These are phyloP conservation scores for Porphyra umbilicalis DNA, from an alignment of 31 red algal species.

Conservation along the genomic window DNA sequence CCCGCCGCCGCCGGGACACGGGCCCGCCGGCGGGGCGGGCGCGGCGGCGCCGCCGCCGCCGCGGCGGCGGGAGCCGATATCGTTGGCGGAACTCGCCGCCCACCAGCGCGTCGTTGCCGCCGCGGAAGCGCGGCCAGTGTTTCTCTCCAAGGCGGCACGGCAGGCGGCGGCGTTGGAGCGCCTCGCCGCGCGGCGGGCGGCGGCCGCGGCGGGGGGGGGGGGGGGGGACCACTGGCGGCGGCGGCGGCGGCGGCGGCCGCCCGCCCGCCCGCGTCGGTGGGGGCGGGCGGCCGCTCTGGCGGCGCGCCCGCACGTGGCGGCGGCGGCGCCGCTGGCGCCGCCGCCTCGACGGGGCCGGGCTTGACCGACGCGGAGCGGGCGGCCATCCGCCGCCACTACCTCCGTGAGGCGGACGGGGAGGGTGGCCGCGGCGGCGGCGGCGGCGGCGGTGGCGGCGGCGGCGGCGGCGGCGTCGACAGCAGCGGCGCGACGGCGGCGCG, in stretches of 20 bases:
- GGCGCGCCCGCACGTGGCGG: background rate
- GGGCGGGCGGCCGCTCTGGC: background rate
- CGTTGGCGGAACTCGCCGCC: background rate
- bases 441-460: background rate
- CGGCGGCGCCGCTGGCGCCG: background rate
- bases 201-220: background rate
- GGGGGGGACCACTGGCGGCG: background rate
- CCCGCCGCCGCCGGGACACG: background rate
- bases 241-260: background rate
- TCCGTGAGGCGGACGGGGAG: slow-evolving; percentile 4
- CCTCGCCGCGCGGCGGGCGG: background rate
- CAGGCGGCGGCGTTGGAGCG: slow-evolving; percentile 12
- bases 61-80: background rate
- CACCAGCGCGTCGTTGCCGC: background rate
- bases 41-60: background rate
- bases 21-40: no score
- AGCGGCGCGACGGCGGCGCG: slow-evolving; percentile 26
- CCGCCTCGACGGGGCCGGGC: background rate
- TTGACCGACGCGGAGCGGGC: background rate
- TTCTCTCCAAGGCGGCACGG: slow-evolving; percentile 34
- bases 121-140: slow-evolving; percentile 21
- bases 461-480: slow-evolving; percentile 4
- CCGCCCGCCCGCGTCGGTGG: background rate
- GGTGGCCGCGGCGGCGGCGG: slow-evolving; percentile 2
- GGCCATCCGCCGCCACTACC: background rate